Base-by-base conservation (phyloP, 2,329 filamentous ascomycete species). In the Penicillium sp. region DNA sequence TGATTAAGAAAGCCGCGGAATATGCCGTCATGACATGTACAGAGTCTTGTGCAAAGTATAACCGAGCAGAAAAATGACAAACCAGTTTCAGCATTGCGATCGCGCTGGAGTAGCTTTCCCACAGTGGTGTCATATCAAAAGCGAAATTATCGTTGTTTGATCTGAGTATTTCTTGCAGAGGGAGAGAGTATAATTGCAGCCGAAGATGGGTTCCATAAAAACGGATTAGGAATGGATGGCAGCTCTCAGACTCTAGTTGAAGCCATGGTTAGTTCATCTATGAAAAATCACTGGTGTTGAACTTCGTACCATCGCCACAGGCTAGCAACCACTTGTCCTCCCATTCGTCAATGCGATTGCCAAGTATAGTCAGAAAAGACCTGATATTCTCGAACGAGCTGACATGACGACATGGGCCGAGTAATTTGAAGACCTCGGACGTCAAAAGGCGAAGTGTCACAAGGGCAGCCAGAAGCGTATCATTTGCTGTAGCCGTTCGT, bases 21-120 rank as follows among this genome's bases (percentile, higher is more conserved):
- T 76, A 74, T 4, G 73, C 73, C 9, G 68, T 73, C 73, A 76
- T 75, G 12, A 74, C 71, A 57, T 76, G 73, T 6, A 76, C 63
- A 2, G 73, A 74, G 52, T 75, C 73, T 57, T 76, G 73, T 0
- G 66, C 69, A 60, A 74, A 75, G 52, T 71, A 74, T 0, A 76
- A 60, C 28, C 66, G 65, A 5, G 67, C 62, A 0, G 70, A 58
- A 48, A 66, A 63, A 12, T 63, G 47, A 6, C 64, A 64, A 20
- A 73, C 69, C 16, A 73, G 52, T 30, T 66, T 63, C 1, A 75
- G 57, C 66, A 68, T 67, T n/a, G 57, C 57, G 65, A 74, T 5
- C 68, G 61, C 21, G 67, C 63, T 51, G 2, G 61, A 56, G 35
- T 60, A 58, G 43, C 58, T 62, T 23, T 57, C 45, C 62, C 60